Evolutionary conservation across 78 protist species (phyloP), one percentile per base, ranked within the genome.

Genomic region (Cavenderia fasciculata): DNA sequence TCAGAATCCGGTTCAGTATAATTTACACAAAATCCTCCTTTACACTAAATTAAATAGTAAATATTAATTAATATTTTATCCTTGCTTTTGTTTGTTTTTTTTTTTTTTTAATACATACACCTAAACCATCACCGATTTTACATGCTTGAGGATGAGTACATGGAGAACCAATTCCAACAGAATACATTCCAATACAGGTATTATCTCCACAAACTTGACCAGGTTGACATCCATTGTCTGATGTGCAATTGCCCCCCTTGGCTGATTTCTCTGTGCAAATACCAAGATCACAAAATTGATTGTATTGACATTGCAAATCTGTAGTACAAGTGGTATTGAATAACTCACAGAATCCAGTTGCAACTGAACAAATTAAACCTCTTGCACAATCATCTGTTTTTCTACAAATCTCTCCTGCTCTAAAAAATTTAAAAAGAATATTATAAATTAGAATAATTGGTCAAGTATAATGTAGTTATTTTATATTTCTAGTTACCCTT

Each of bases 71-170:
- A n/a, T n/a, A n/a, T n/a, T n/a, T n/a, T n/a, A n/a, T n/a, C n/a
- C n/a, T n/a, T n/a, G n/a, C n/a, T n/a, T n/a, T n/a, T n/a, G n/a
- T n/a, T n/a, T n/a, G n/a, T n/a, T n/a, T n/a, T n/a, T n/a, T n/a
- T n/a, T n/a, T n/a, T n/a, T n/a, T n/a, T n/a, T n/a, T 21, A 57
- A 59, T 59, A 77, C 74, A 19, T 77, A 77, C 87, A 79, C 40
- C 88, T 41, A 79, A 54, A 66, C 46, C 27, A 41, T 11, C 21
- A 79, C 88, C 76, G 33, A 79, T 79, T 65, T 79, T 76, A 66
- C 88, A 79, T 2, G 68, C n/a, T 38, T 65, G 61, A 27, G 21
- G 59, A 18, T 56, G 44, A 29, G 47, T 65, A 66, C 88, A 79
- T 52, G 74, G 51, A 21, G 16, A 4, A 52, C 88, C 88, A 16